Evolutionary conservation across 2,329 filamentous ascomycete genomes (phyloP).

Genomic region (Phaeomoniella chlamydospora): DNA sequence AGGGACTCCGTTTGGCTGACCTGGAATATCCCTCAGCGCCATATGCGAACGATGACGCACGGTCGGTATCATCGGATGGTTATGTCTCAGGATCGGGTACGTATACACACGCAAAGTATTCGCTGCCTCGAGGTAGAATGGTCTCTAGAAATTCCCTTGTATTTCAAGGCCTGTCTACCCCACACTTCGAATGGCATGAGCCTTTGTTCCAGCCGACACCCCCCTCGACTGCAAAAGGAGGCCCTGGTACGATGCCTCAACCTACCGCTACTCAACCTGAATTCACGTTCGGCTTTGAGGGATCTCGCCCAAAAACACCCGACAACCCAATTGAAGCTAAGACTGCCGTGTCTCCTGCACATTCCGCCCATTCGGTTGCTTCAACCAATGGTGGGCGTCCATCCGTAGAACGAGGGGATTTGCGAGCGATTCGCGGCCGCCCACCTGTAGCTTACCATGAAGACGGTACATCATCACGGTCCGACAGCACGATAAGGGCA

Average conservation of each 20-base stretch:
- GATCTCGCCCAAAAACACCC: conserved; percentile 3
- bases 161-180: conserved; percentile 38
- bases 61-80: conserved; percentile 6
- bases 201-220: conserved; percentile 24
- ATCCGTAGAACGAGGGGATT: conserved; percentile 2
- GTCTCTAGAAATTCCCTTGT: conserved; percentile 54
- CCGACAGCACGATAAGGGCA: conserved; percentile 48
- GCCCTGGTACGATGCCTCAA: conserved; percentile 5
- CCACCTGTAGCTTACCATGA: conserved; percentile 15
- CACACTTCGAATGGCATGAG: conserved; percentile 52
- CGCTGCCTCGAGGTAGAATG: conserved; percentile 67
- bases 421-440: conserved; percentile 6
- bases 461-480: conserved; percentile 37
- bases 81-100: conserved; percentile 27
- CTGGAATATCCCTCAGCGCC: conserved; percentile 27
- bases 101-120: conserved; percentile 77
- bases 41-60: conserved; percentile 10
- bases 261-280: conserved; percentile 4
- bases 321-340: conserved; percentile 4
- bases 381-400: conserved; percentile 1
- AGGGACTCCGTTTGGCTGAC: conserved; percentile 46
- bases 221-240: conserved; percentile 4
- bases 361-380: conserved; percentile 1
- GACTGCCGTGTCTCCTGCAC: conserved; percentile 1
- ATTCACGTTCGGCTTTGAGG: conserved; percentile 4